Evolutionary conservation across 2,329 filamentous ascomycete species (phyloP).

Genomic region (Diaporthe sp.): DNA sequence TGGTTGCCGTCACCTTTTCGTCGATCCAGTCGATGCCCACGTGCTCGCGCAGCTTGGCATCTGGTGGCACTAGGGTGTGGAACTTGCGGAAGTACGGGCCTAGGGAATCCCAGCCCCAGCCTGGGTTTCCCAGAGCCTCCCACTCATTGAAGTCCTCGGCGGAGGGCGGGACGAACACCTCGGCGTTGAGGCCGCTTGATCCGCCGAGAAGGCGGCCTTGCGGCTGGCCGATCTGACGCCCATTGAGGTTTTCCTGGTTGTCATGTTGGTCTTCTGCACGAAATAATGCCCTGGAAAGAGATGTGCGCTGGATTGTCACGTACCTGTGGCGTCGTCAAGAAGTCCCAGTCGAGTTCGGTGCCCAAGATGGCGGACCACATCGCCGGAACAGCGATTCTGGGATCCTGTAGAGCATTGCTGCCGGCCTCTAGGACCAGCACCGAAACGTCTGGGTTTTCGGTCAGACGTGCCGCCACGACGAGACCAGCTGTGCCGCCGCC

Average conservation of each 20-base stretch:
- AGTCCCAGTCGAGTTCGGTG: constrained; percentile 25
- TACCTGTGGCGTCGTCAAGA: constrained; percentile 8
- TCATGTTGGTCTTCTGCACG: not conserved
- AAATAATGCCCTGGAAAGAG: too few relatives aligned
- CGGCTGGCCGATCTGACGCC: constrained; percentile 23
- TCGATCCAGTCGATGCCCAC: not conserved
- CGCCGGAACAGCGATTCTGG: constrained; percentile 6
- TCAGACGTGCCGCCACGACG: constrained; percentile 21
- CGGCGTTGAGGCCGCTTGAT: constrained; percentile 6
- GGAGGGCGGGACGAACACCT: constrained; percentile 2
- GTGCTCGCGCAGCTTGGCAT: not conserved
- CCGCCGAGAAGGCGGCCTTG: not conserved
- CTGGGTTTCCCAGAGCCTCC: not conserved
- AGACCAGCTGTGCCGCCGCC: constrained; percentile 29
- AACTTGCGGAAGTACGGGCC: not conserved
- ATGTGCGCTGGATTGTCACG: not conserved
- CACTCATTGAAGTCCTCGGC: not conserved
- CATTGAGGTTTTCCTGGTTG: constrained; percentile 8
- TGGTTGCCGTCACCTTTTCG: not conserved
- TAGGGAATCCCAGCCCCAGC: not conserved
- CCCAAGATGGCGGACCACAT: constrained; percentile 27
- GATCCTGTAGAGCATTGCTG: constrained; percentile 3
- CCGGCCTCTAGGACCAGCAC: constrained; percentile 22
- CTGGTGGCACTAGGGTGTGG: not conserved
- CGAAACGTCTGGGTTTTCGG: constrained; percentile 15